Evolutionary conservation across 169 alveolate genomes (phyloP).

Genomic region (Plasmodium chabaudi): DNA sequence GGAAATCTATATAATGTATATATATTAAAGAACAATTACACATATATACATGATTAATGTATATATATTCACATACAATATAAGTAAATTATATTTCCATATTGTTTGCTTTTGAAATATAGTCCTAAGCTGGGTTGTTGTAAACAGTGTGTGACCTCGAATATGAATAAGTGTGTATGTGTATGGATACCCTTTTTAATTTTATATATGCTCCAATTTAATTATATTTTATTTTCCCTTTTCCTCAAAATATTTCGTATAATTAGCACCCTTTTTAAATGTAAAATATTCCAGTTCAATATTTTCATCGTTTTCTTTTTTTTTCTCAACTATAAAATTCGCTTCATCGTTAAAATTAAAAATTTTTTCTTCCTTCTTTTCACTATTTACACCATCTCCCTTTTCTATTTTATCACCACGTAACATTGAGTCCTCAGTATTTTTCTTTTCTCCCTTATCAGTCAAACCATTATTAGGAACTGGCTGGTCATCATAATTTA

Average conservation of each 20-base stretch:
- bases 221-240: constrained; percentile 22
- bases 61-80: too few relatives aligned
- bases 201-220: too few relatives aligned
- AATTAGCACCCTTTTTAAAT: constrained; percentile 73
- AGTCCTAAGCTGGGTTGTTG: too few relatives aligned
- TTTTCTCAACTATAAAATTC: constrained; percentile 59
- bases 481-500: constrained; percentile 7
- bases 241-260: constrained; percentile 61
- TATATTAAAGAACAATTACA: too few relatives aligned
- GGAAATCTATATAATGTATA: too few relatives aligned
- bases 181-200: too few relatives aligned
- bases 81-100: too few relatives aligned
- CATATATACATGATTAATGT: too few relatives aligned
- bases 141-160: too few relatives aligned
- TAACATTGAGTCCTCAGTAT: background rate
- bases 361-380: constrained; percentile 26
- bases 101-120: too few relatives aligned
- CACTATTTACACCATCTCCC: background rate
- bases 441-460: background rate
- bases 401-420: background rate
- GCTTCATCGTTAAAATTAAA: constrained; percentile 44
- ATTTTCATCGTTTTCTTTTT: constrained; percentile 51
- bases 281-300: constrained; percentile 60
- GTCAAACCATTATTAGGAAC: background rate
- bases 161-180: too few relatives aligned